Base-by-base conservation (phyloP, 2,329 filamentous ascomycete species). In the Exophiala calicioides region DNA sequence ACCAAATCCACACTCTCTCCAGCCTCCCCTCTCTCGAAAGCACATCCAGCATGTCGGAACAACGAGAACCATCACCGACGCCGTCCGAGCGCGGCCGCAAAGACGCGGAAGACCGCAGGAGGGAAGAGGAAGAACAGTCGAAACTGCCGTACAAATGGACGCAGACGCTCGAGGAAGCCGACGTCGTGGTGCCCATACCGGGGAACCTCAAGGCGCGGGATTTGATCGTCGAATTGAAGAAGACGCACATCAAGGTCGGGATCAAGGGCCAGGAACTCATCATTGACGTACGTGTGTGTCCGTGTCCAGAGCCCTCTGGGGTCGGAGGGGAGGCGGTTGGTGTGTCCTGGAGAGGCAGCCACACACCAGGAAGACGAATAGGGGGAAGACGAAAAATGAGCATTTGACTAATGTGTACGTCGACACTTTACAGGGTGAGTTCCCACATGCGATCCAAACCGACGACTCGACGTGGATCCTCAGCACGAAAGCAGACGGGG, bases 381-480 rank as follows among this genome's bases (percentile, higher is more conserved):
- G n/a, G n/a, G n/a, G n/a, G n/a, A n/a, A n/a, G n/a, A n/a, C n/a
- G n/a, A n/a, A n/a, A n/a, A n/a, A n/a, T n/a, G n/a, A n/a, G n/a
- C n/a, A n/a, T n/a, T n/a, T n/a, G n/a, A n/a, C n/a, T n/a, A n/a
- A n/a, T n/a, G n/a, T 45, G 33, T n/a, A 23, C 24, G 20, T 23
- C 31, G 44, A 15, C 12, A 3, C 31, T 24, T 21, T 2, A 47
- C 60, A 96, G 90, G 93, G 91, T 69, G 80, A 88, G 47, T 81
- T 97, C 53, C 86, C 90, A 10, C 84, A 94, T 68, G 66, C 85
- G 10, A 82, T 98, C 65, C 75, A 76, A 62, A 77, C 85, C 56
- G 90, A 95, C 68, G 93, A 98, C 61, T 91, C 85, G 43, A 95
- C 91, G 50, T 98, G 93, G 93, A 96, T 91, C 2, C 81, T 98